Conservation (phyloP, 371 early-diverging fungal species). For the Basidiobolus meristosporus region DNA sequence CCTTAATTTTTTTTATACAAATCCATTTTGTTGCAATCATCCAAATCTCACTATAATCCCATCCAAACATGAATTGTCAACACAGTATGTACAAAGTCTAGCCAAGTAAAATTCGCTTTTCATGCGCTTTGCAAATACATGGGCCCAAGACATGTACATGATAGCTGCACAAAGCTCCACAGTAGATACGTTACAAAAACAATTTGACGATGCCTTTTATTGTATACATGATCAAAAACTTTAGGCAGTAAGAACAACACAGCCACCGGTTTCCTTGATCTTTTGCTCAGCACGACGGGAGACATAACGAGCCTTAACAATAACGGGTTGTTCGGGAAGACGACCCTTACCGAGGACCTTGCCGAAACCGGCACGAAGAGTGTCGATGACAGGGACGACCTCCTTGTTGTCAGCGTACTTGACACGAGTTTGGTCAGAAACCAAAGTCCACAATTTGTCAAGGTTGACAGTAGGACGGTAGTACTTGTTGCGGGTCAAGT, state of each 20-base stretch:
- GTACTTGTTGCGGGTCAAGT: conserved; percentile 85
- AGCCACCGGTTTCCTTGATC: conserved; percentile 98
- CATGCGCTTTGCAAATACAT: too few species aligned
- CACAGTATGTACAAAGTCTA: too few species aligned
- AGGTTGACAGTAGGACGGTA: conserved; percentile 83
- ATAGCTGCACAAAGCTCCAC: too few species aligned
- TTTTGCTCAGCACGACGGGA: conserved; percentile 91
- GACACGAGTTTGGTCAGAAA: conserved; percentile 77
- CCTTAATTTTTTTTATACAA: too few species aligned
- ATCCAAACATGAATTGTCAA: too few species aligned
- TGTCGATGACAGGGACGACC: conserved; percentile 87
- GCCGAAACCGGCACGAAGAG: conserved; percentile 80
- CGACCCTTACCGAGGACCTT: conserved; percentile 96
- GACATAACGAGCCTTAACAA: conserved; percentile 96
- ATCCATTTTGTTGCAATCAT: too few species aligned
- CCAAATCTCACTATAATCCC: too few species aligned
- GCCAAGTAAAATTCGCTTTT: too few species aligned
- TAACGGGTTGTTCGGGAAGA: conserved; percentile 80
- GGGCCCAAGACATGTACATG: too few species aligned
- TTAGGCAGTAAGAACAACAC: conserved; percentile 22
- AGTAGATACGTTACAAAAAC: too few species aligned
- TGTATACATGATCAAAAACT: neutral
- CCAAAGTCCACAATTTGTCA: conserved; percentile 88
- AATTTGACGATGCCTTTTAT: too few species aligned
- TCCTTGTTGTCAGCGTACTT: conserved; percentile 74